Base-by-base conservation (phyloP, 331 rosid species). In the Malus hybrid region DNA sequence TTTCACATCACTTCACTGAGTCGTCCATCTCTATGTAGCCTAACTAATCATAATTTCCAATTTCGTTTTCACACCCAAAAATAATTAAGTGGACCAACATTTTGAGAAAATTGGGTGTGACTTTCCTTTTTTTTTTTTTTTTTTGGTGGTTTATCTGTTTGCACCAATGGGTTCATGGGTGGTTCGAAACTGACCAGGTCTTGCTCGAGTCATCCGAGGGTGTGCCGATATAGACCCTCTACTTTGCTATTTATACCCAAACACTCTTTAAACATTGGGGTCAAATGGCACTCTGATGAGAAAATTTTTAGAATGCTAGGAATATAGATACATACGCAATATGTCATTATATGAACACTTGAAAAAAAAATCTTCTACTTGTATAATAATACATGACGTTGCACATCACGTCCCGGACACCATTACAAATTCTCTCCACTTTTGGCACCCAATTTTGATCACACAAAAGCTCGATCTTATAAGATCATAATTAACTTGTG, bases 381-480 rank as follows among this genome's bases (percentile, higher is more conserved):
- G 42, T 0, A 36, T 8, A 36, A 36, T 8, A 36, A 36, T 10
- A 36, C 10, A 36, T 36, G 10, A 36, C 3, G 3, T 36, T 36
- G 0, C 42, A 2, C 3, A 1, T 0, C 42, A 36, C 42, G 42
- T 36, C 10, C 0, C 0, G 10, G 1, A 7, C 42, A 34, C 10
- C 10, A 34, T 34, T 34, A 36, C 10, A 36, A 36, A 7, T 19
- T 3, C 30, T 52, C n/a, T 16, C 48, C 12, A 6, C 13, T 5
- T 16, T 53, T 13, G 39, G 70, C 80, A 74, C 67, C 77, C 75
- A 8, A 46, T 74, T 29, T 84, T 77, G 87, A 77, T 75, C 52
- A 12, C 12, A 26, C 20, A 7, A 70, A 52, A 19, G 3, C 2
- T 34, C 34, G 13, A 19, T 3, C n/a, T 33, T 16, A 39, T 42